Percentiles rank a stretch among this genome's conserved stretches.
Evolutionary conservation across 2,329 filamentous ascomycete genomes (phyloP).

Genomic region (Orbilia javanica): DNA sequence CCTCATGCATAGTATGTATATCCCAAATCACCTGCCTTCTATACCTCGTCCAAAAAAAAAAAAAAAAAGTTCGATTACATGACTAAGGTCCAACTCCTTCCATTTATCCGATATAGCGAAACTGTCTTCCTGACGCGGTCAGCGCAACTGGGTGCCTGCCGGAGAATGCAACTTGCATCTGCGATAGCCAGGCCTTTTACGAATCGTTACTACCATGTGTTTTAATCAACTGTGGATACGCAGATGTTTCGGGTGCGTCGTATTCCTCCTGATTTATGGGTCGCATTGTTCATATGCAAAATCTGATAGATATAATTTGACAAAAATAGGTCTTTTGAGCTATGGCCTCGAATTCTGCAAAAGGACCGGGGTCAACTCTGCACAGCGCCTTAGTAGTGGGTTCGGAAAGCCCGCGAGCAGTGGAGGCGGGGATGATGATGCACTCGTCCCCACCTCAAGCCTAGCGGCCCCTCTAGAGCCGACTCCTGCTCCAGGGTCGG

Average conservation of each 20-base stretch:
- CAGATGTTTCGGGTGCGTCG: constrained; percentile 38
- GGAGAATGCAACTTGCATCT: constrained; percentile 41
- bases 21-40: constrained; percentile 27
- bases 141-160: constrained; percentile 19
- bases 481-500: constrained; percentile 11
- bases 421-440: not conserved
- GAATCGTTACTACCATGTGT: constrained; percentile 40
- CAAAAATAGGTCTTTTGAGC: constrained; percentile 32
- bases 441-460: constrained; percentile 8
- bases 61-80: not conserved
- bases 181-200: constrained; percentile 42
- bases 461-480: not conserved
- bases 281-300: not conserved
- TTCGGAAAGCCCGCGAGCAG: constrained; percentile 27
- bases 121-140: constrained; percentile 36
- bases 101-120: constrained; percentile 37
- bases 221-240: constrained; percentile 36
- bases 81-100: constrained; percentile 14
- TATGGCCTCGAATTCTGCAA: constrained; percentile 46
- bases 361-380: constrained; percentile 32
- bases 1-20: constrained; percentile 50
- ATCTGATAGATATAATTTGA: constrained; percentile 25
- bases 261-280: not conserved
- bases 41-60: constrained; percentile 12
- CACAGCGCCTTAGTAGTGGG: constrained; percentile 14